Evolutionary conservation across 805 yeast genomes (phyloP), one percentile per base, ranked within the genome.

Genomic region (Metschnikowia corniflorae): DNA sequence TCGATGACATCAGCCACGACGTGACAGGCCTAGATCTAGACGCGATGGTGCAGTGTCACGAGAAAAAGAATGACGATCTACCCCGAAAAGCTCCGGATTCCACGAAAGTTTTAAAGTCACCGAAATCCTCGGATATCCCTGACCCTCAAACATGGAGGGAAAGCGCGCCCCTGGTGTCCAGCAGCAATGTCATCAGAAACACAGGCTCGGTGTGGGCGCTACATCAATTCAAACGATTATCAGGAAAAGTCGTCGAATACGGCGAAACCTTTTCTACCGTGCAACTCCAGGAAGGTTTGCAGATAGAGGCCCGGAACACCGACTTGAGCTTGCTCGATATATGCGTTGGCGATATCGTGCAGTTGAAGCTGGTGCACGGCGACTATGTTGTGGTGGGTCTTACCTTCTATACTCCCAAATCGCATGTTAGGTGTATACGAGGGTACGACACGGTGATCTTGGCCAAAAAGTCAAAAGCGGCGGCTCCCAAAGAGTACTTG

Each of bases 291-390:
- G 76, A 69, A 32, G 17, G 19, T 26, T 26, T 23, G 2, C 41
- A 37, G 23, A 9, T 26, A 25, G 47, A 52, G 1, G 59, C 69
- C 47, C 68, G 58, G 16, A 62, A 60, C 32, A 29, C 51, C 29
- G 76, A 60, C 49, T 56, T 69, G 25, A 64, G 53, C 43, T 65
- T 75, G 3, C 56, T 81, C 16, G 84, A 77, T 51, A 55, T 82
- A 2, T 54, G 76, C 26, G 57, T 80, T 13, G 86, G 85, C 3
- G 87, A 82, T 44, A 49, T 40, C 1, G 66, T 82, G 1, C 58
- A 59, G 12, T 44, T 70, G 20, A 55, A 60, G 10, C 58, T 61
- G 13, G 50, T 43, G 16, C 47, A 55, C 6, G 44, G 53, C 1
- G 53, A 53, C 6, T 76, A 66, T 47, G 36, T 43, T 5, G 75